Evolutionary conservation across 345 rosid genomes (phyloP).

Genomic region (Arabidopsis arenosa): DNA sequence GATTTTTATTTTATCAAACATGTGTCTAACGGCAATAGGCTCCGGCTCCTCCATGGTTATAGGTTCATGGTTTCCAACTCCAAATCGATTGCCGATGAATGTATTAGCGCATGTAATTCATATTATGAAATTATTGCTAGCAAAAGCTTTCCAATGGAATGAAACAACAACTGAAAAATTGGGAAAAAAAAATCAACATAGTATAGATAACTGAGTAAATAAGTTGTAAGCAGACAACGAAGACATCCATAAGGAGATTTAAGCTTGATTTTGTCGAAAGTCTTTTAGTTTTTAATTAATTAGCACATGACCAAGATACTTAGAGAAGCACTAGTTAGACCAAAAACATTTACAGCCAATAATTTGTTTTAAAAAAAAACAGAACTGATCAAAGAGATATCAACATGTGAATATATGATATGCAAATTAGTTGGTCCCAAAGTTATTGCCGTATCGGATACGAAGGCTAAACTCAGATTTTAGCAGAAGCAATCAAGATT

Average conservation of each 20-base stretch:
- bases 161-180: not conserved
- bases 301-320: slow-evolving; percentile 1
- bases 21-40: not conserved
- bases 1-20: not conserved
- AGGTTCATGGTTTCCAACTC: not conserved
- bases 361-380: not conserved
- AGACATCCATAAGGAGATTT: not conserved
- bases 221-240: not conserved
- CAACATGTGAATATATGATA: not conserved
- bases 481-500: not conserved
- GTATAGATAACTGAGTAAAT: not conserved
- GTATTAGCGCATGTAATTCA: not conserved
- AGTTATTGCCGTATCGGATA: not conserved
- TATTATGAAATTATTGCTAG: not conserved
- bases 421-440: slow-evolving; percentile 11
- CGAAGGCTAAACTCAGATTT: not conserved
- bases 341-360: not conserved
- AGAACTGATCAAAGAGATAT: not conserved
- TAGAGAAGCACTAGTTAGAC: slow-evolving; percentile 5
- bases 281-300: not conserved
- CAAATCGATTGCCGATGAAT: not conserved
- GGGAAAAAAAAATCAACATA: not conserved
- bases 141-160: not conserved
- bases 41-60: no score
- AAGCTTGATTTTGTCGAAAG: not conserved